These are phyloP conservation scores for Macrophomina pseudophaseolina DNA, from an alignment of 2,329 filamentous ascomycete genomes.

Conservation along the genomic window DNA sequence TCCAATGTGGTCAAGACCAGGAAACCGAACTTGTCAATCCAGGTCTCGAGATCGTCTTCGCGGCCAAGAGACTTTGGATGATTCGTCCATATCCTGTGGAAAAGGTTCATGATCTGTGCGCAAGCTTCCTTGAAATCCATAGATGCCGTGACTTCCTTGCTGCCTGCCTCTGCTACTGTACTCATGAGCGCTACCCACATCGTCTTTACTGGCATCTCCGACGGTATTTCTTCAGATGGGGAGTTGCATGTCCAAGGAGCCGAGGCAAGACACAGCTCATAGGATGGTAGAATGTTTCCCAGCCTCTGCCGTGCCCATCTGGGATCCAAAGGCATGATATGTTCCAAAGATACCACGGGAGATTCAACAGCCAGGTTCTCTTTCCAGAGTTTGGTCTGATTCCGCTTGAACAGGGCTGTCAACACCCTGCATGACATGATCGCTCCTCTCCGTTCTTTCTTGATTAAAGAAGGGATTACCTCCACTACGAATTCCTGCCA, in stretches of 20 bases:
- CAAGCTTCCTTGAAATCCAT: constrained; percentile 82
- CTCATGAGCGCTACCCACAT: constrained; percentile 68
- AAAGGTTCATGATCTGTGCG: constrained; percentile 70
- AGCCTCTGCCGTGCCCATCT: constrained; percentile 85
- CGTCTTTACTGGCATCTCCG: constrained; percentile 34
- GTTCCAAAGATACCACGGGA: constrained; percentile 63
- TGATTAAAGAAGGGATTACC: constrained; percentile 46
- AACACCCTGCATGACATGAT: constrained; percentile 65
- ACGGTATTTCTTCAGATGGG: not conserved
- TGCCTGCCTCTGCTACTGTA: constrained; percentile 69
- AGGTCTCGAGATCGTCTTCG: constrained; percentile 44
- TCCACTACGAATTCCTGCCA: constrained; percentile 78
- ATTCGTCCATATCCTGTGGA: constrained; percentile 71
- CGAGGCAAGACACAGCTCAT: constrained; percentile 59
- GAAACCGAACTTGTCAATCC: constrained; percentile 57
- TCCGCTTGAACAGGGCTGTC: constrained; percentile 69
- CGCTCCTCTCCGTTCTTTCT: constrained; percentile 33
- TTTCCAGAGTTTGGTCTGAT: constrained; percentile 68
- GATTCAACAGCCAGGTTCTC: constrained; percentile 67
- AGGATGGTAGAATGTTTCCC: constrained; percentile 65
- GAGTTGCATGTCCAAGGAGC: constrained; percentile 51
- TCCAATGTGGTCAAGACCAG: constrained; percentile 58
- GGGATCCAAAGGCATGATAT: constrained; percentile 81
- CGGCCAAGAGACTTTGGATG: constrained; percentile 49
- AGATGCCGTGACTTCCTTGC: constrained; percentile 89